Percentiles rank a stretch among this genome's conserved stretches.
Conservation (phyloP, 495 filamentous ascomycete species). For the Amphirosellinia nigrospora region DNA sequence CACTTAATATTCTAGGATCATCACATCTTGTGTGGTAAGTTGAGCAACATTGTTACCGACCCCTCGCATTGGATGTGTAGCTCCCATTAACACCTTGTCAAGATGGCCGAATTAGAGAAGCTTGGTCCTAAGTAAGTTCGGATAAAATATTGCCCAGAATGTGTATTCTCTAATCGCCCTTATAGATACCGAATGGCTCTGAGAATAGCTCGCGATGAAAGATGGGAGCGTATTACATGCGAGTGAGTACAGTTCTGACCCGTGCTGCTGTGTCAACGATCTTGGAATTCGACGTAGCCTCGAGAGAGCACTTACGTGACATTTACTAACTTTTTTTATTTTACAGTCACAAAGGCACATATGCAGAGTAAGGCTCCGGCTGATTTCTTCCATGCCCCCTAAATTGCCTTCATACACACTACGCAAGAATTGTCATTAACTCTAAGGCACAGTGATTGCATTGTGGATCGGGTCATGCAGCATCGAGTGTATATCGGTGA, state of each 20-base stretch:
- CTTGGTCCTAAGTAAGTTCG: constrained; percentile 72
- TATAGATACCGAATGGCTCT: constrained; percentile 75
- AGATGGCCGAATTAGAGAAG: constrained; percentile 84
- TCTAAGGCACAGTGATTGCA: constrained; percentile 63
- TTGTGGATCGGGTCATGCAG: constrained; percentile 82
- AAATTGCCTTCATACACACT: not conserved
- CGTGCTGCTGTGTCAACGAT: not conserved
- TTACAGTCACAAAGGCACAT: constrained; percentile 29
- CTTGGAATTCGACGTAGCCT: not conserved
- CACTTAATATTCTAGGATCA: constrained; percentile 46
- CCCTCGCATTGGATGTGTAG: not conserved
- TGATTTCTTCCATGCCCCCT: not conserved
- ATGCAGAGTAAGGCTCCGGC: constrained; percentile 23
- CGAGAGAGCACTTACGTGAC: not conserved
- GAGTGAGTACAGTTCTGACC: constrained; percentile 17
- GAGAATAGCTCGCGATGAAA: constrained; percentile 88
- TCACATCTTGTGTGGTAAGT: constrained; percentile 70
- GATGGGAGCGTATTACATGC: constrained; percentile 68
- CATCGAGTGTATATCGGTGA: constrained; percentile 30
- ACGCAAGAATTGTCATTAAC: not conserved
- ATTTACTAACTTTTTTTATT: constrained; percentile 5
- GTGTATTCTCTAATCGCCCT: not conserved
- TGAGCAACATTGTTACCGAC: constrained; percentile 21
- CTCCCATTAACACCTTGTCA: not conserved
- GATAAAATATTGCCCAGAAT: not conserved